Base-by-base conservation (phyloP, 306 rosid genomes). In the Gynostemma pentaphyllum region DNA sequence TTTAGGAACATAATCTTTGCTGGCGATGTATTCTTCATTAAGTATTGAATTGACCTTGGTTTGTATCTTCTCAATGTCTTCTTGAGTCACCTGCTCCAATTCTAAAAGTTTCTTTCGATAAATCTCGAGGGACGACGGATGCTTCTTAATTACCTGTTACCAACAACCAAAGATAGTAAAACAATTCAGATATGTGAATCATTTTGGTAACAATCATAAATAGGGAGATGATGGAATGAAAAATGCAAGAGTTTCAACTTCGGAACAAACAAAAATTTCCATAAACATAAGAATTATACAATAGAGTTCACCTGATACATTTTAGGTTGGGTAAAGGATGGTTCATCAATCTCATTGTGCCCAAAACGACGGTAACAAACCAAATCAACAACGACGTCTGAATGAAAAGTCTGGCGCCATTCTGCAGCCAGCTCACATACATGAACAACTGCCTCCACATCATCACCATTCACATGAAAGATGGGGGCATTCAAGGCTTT, bases 281-380 rank as follows among this genome's bases (percentile, higher is more conserved):
- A 16, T 51, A 15, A n/a, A 36, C 14, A n/a, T n/a, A 52, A 24
- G 1, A 7, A 13, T 26, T 22, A 45, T 39, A 59, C 49, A 41
- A 30, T 56, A 45, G 39, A 16, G 64, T 88, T 73, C 46, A 92
- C 98, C 98, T 88, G 76, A 66, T 88, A 88, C 98, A 91, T 88
- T 71, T 88, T 83, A 53, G 96, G 96, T 77, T 91, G 98, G 0
- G 98, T 91, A 74, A 92, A 88, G 40, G 95, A 92, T 22, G 98
- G 98, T 62, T 92, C 96, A 59, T 92, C 96, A 77, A 92, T 92
- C 82, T 88, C 98, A 70, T 86, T 92, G 84, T 92, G 96, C 72
- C 98, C 98, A 70, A 83, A 92, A 69, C 94, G 87, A 44, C 95
- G 94, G 68, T 92, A 92, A 53, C 98, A 92, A 54, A 92, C 96